Evolutionary conservation across 306 rosid species (phyloP).

Genomic region (Pterocarpus macrocarpus): DNA sequence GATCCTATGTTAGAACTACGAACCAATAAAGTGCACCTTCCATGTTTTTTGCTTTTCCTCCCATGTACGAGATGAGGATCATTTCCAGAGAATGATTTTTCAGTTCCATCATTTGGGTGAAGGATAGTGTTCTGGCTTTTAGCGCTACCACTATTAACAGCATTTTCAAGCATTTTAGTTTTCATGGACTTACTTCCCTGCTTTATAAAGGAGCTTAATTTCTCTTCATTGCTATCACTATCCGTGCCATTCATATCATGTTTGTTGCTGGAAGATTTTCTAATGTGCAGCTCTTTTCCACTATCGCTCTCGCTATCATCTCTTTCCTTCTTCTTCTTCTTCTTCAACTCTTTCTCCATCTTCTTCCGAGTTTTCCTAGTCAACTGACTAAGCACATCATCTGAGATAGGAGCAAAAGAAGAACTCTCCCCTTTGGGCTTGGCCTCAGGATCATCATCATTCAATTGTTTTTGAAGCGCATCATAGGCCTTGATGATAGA

Average conservation of each 20-base stretch:
- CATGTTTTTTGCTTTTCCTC: conserved; percentile 76
- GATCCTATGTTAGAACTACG: conserved; percentile 71
- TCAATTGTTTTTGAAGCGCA: conserved; percentile 83
- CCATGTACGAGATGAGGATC: conserved; percentile 65
- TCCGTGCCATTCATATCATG: conserved; percentile 63
- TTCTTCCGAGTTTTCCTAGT: conserved; percentile 91
- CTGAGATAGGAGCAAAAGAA: conserved; percentile 67
- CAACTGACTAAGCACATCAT: conserved; percentile 79
- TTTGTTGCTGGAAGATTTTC: conserved; percentile 56
- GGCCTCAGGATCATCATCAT: conserved; percentile 63
- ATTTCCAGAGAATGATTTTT: conserved; percentile 52
- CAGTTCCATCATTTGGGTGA: conserved; percentile 54
- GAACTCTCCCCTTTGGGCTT: conserved; percentile 61
- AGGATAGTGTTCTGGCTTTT: conserved; percentile 58
- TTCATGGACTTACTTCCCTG: conserved; percentile 74
- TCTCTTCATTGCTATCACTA: conserved; percentile 78
- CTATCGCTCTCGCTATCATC: conserved; percentile 65
- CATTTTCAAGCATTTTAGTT: conserved; percentile 68
- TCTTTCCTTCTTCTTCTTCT: conserved; percentile 58
- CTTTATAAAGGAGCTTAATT: conserved; percentile 79
- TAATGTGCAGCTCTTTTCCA: conserved; percentile 49
- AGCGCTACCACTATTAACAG: conserved; percentile 49
- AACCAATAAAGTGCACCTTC: conserved; percentile 76
- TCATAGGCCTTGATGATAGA: conserved; percentile 93
- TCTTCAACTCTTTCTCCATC: conserved; percentile 82